A percentile compares a stretch with the other conserved stretches of the same genome.
Evolutionary conservation across 1,284 basidiomycete genomes (phyloP).

Genomic region (Dichomitus squalens): DNA sequence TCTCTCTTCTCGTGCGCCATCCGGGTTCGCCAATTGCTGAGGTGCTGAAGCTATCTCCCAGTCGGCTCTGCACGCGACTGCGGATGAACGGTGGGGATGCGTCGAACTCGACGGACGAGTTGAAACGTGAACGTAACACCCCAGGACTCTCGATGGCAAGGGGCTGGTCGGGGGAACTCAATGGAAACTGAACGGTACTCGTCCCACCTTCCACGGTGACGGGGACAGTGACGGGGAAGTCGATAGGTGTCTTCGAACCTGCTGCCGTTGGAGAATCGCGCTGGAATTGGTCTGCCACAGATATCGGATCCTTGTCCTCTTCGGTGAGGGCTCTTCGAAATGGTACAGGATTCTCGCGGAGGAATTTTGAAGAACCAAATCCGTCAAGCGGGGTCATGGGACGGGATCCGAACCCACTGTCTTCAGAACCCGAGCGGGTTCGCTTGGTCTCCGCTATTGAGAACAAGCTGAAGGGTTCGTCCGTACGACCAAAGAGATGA

Average conservation of each 20-base stretch:
- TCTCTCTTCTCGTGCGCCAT: conserved; percentile 80
- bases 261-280: conserved; percentile 47
- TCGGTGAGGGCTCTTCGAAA: conserved; percentile 81
- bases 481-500: conserved; percentile 76
- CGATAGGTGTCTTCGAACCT: conserved; percentile 53
- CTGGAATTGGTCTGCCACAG: conserved; percentile 43
- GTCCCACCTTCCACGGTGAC: conserved; percentile 50
- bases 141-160: conserved; percentile 52
- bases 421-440: conserved; percentile 54
- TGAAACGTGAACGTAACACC: conserved; percentile 59
- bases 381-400: conserved; percentile 52
- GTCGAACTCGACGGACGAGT: conserved; percentile 72
- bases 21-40: conserved; percentile 53
- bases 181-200: conserved; percentile 80
- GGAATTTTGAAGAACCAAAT: conserved; percentile 47
- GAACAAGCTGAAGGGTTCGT: conserved; percentile 77
- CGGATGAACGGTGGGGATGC: conserved; percentile 74
- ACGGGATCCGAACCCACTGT: conserved; percentile 52
- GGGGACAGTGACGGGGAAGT: conserved; percentile 55
- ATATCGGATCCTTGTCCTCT: conserved; percentile 66
- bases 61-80: conserved; percentile 77
- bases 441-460: conserved; percentile 76
- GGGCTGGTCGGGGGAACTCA: conserved; percentile 69
- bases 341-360: conserved; percentile 67
- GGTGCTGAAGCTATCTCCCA: conserved; percentile 54